These are phyloP conservation scores for Lasiodiplodia gonubiensis DNA, from an alignment of 2,329 filamentous ascomycete genomes.

Conservation along the genomic window DNA sequence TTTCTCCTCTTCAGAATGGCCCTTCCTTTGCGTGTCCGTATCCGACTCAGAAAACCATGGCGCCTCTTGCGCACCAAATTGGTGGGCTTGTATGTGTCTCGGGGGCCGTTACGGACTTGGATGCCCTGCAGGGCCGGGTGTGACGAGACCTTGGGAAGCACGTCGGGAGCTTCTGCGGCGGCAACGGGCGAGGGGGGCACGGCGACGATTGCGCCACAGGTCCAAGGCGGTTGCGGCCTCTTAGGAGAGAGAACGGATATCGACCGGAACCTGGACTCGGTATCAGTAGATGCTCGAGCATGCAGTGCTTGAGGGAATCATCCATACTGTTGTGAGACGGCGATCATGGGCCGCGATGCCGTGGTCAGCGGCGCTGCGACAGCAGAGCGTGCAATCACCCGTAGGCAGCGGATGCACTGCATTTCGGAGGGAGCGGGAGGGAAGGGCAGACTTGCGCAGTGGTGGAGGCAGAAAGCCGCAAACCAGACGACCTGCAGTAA, in stretches of 20 bases:
- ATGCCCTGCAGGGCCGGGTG: conserved; percentile 45
- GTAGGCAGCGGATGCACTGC: conserved; percentile 43
- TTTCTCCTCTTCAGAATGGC: conserved; percentile 60
- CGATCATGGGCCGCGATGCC: conserved; percentile 31
- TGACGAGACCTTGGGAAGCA: conserved; percentile 43
- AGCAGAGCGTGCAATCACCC: conserved; percentile 34
- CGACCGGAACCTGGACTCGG: conserved; percentile 32
- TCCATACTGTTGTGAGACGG: conserved; percentile 34
- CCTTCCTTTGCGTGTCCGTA: conserved; percentile 60
- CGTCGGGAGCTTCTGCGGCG: conserved; percentile 37
- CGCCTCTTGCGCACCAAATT: conserved; percentile 66
- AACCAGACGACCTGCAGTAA: conserved; percentile 6
- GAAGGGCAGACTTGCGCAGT: conserved; percentile 13
- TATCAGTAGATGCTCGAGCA: neutral
- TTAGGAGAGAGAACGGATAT: conserved; percentile 32
- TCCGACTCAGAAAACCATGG: conserved; percentile 63
- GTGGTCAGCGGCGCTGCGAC: conserved; percentile 22
- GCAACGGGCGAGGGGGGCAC: conserved; percentile 13
- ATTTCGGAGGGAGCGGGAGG: conserved; percentile 32
- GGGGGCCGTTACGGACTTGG: conserved; percentile 54
- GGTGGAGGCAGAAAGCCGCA: conserved; percentile 6
- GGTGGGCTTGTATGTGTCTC: conserved; percentile 65
- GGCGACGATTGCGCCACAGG: conserved; percentile 29
- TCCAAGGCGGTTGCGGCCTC: conserved; percentile 31
- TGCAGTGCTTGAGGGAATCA: neutral